Percentiles rank a stretch among this genome's conserved stretches.
phyloP scores from a whole-genome alignment of 164 flowering plant genomes.

The Litsea cubeba region DNA sequence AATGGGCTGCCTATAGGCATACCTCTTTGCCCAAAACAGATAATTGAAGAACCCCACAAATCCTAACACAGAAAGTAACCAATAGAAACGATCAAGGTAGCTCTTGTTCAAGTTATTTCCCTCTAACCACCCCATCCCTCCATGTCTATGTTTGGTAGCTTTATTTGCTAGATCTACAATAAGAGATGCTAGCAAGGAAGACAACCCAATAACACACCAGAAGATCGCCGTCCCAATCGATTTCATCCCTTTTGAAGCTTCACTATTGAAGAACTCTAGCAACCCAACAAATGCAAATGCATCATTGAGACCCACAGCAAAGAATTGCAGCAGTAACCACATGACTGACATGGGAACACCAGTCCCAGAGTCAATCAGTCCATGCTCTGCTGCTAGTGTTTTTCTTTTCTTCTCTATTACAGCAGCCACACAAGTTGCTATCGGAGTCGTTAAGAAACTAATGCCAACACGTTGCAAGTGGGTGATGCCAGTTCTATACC shows the following conservation, averaged over 20 bases:
- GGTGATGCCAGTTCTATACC: slow-evolving; percentile 43
- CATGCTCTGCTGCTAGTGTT: slow-evolving; percentile 24
- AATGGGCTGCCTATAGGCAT: slow-evolving; percentile 13
- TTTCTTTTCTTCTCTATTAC: slow-evolving; percentile 52
- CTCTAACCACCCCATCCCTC: slow-evolving; percentile 30
- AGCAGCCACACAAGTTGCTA: slow-evolving; percentile 56
- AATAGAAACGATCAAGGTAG: slow-evolving; percentile 26
- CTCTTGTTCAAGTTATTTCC: slow-evolving; percentile 26
- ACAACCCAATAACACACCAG: slow-evolving; percentile 59
- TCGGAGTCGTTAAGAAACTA: slow-evolving; percentile 27
- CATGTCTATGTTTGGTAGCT: slow-evolving; percentile 24
- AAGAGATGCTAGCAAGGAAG: slow-evolving; percentile 64
- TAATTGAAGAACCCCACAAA: slow-evolving; percentile 15
- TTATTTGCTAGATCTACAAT: slow-evolving; percentile 48
- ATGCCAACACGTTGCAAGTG: slow-evolving; percentile 57
- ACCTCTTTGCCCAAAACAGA: slow-evolving; percentile 13
- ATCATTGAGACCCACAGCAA: slow-evolving; percentile 56
- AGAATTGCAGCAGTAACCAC: slow-evolving; percentile 65
- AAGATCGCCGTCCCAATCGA: slow-evolving; percentile 57
- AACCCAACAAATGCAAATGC: slow-evolving; percentile 64
- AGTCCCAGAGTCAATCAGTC: slow-evolving; percentile 22
- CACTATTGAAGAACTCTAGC: slow-evolving; percentile 70
- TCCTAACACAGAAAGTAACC: slow-evolving; percentile 23
- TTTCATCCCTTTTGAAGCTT: slow-evolving; percentile 65
- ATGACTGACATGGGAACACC: slow-evolving; percentile 49